Base-by-base conservation (phyloP, 257 asterid genomes). In the Solanum virginianum region DNA sequence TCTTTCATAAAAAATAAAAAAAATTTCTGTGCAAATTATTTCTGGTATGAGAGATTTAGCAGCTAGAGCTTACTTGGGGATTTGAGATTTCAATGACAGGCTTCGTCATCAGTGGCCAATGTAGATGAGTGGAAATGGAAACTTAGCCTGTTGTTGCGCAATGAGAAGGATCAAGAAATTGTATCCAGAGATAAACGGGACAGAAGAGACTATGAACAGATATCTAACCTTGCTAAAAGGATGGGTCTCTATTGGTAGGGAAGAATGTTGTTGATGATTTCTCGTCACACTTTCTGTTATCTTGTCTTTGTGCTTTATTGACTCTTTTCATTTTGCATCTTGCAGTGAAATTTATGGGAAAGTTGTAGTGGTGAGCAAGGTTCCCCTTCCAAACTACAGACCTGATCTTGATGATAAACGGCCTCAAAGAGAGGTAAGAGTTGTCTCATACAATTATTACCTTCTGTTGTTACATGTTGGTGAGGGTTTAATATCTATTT, bases 101-200 rank as follows among this genome's bases (percentile, higher is more conserved):
- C 97, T 65, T 95, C 99, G 24, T 96, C 98, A 16, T 94, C 99
- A 1, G 99, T 96, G 87, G 99, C 98, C 60, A 96, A 96, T 88
- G 92, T 97, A 85, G 98, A 97, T 80, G 98, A 94, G 92, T 95
- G 99, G 99, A 97, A 94, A 91, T 97, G 98, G 98, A 97, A 97
- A 82, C 96, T 97, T 87, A 88, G 94, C 90, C 91, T 95, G 97
- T 89, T 97, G 86, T 71, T 89, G 83, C 94, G 95, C 45, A 91
- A 84, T 84, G 98, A 94, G 36, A 91, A 88, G 65, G 97, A 94
- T 83, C 96, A 92, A 85, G 99, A 97, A 87, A 91, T 94, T 84
- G 94, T 93, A 71, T 93, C 99, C 41, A 91, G 92, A 86, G 99
- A 95, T 88, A 97, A 95, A 89, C 93, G 97, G 88, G 98, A 97